Evolutionary conservation across 2,329 filamentous ascomycete genomes (phyloP), one percentile per base, ranked within the genome.

Genomic region (Exophiala alcalophila): DNA sequence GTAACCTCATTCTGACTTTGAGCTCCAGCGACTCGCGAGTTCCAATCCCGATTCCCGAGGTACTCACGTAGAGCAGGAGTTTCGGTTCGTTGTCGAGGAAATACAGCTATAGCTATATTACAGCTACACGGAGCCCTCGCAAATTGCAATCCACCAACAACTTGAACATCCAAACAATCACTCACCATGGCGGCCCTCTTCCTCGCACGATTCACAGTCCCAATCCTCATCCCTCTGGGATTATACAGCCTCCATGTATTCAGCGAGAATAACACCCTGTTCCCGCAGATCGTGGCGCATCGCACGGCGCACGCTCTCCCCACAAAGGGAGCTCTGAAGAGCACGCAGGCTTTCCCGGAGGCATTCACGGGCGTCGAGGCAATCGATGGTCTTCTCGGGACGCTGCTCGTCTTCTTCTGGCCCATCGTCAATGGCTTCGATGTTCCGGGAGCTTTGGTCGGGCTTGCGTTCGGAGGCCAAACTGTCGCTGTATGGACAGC

Each of bases 401-500:
- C 57, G 4, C 38, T 66, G 49, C 62, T 61, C 2, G 52, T 58
- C 4, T 67, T 68, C 37, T 67, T 67, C 53, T 64, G 62, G 51
- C 59, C 64, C 1, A 47, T 57, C 3, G 53, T 65, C 5, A 62
- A 67, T 47, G 65, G 65, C 4, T 55, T 54, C 20, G 57, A 60
- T 15, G 55, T 63, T 0, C 55, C 50, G 3, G 44, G 63, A 2
- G 44, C 57, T 2, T 53, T 68, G 10, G 59, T 66, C 35, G 52
- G 59, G 1, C 47, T 65, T n/a, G 57, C 56, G 1, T 69, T 69
- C 33, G 61, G 61, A 2, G 65, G 65, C 2, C 62, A 65, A 2
- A 60, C 66, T 29, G 63, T 61, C 1, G 60, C 64, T 5, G 57
- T 62, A 18, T 69, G 64, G 64, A 54, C 61, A 4, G 44, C 69